These are phyloP conservation scores for Fusarium lateritium DNA, from an alignment of 2,329 filamentous ascomycete species.

Conservation along the genomic window DNA sequence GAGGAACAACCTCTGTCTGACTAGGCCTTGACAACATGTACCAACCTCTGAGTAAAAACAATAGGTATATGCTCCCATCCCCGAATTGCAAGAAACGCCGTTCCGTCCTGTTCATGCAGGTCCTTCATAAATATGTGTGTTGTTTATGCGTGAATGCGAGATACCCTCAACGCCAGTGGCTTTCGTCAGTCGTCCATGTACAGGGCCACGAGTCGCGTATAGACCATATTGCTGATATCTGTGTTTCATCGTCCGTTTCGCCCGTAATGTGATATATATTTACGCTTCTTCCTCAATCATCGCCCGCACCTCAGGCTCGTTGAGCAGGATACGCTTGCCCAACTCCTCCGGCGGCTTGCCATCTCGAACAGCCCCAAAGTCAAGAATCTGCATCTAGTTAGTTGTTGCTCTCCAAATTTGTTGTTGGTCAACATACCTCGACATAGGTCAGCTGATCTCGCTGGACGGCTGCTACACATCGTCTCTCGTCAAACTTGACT, in stretches of 20 bases:
- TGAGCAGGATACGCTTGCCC: constrained; percentile 81
- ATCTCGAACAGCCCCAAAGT: constrained; percentile 95
- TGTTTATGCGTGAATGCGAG: constrained; percentile 42
- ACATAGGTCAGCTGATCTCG: constrained; percentile 93
- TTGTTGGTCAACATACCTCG: constrained; percentile 75
- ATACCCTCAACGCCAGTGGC: constrained; percentile 45
- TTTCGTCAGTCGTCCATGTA: constrained; percentile 37
- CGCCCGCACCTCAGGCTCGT: constrained; percentile 67
- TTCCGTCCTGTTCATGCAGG: constrained; percentile 44
- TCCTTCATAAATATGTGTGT: constrained; percentile 43
- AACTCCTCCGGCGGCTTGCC: constrained; percentile 83
- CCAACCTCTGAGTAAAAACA: constrained; percentile 38
- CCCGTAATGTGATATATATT: constrained; percentile 16
- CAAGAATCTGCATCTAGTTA: constrained; percentile 79
- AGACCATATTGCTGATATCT: constrained; percentile 32
- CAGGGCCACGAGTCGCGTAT: constrained; percentile 27
- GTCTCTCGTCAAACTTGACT: constrained; percentile 95
- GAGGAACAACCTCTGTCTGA: constrained; percentile 11
- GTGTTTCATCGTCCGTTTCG: constrained; percentile 8
- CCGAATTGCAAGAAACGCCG: constrained; percentile 43
- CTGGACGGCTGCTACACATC: constrained; percentile 97
- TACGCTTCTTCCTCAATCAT: constrained; percentile 63
- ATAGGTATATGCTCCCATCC: constrained; percentile 49
- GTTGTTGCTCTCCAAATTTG: not conserved
- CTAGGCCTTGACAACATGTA: constrained; percentile 19